Evolutionary conservation across 2,329 filamentous ascomycete species (phyloP).

Genomic region (Microdochium nivale): DNA sequence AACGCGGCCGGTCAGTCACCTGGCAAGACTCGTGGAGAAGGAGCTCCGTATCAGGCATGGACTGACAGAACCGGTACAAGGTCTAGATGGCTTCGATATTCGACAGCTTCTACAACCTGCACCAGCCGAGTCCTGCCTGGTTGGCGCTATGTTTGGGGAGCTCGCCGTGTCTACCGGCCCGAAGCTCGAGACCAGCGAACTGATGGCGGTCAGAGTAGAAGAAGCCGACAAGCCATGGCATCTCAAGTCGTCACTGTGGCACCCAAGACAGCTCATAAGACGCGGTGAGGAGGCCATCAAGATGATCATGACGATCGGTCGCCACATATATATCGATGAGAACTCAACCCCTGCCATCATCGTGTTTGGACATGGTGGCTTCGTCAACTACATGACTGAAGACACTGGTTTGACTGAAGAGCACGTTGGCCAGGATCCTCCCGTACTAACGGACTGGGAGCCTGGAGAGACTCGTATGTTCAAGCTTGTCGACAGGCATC

Average conservation of each 20-base stretch:
- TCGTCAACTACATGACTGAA: slow-evolving; percentile 3
- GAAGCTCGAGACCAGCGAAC: background rate
- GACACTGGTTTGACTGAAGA: background rate
- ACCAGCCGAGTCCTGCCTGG: background rate
- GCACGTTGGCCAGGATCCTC: slow-evolving; percentile 1
- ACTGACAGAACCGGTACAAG: background rate
- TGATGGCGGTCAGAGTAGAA: background rate
- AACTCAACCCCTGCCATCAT: background rate
- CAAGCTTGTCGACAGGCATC: background rate
- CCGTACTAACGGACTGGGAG: slow-evolving; percentile 7
- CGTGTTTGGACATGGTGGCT: slow-evolving; percentile 5
- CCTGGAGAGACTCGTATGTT: slow-evolving; percentile 6
- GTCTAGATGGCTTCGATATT: background rate
- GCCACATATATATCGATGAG: background rate
- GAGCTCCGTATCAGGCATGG: background rate
- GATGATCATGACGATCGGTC: background rate
- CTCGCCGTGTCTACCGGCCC: background rate
- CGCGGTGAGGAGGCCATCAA: background rate
- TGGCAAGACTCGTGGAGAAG: background rate
- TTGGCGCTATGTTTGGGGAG: background rate
- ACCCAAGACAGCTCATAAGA: background rate
- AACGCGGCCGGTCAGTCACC: background rate
- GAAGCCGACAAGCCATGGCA: background rate
- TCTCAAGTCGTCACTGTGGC: background rate
- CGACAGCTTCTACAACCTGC: background rate